phyloP scores from a whole-genome alignment of 352 stramenopile genomes.

The Pythium aphanidermatum region DNA sequence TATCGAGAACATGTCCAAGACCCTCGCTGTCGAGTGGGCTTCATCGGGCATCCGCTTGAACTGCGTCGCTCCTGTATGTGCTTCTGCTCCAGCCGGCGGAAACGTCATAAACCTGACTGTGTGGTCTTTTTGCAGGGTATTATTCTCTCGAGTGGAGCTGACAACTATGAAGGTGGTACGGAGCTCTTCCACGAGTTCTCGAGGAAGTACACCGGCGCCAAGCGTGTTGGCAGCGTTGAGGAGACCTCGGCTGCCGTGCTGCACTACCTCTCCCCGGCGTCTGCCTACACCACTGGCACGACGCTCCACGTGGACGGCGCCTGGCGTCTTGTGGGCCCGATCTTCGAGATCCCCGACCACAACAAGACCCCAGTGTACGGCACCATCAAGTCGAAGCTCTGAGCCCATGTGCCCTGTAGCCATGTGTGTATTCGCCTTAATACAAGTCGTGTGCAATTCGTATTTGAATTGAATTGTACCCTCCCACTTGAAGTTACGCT shows the following conservation, averaged over 20 bases:
- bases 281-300: slow-evolving; percentile 87
- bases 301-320: slow-evolving; percentile 89
- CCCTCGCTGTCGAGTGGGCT: slow-evolving; percentile 91
- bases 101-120: background rate
- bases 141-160: slow-evolving; percentile 54
- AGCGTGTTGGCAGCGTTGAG: slow-evolving; percentile 88
- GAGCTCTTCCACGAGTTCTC: slow-evolving; percentile 76
- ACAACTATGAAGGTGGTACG: slow-evolving; percentile 85
- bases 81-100: background rate
- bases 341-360: slow-evolving; percentile 76
- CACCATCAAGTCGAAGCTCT: slow-evolving; percentile 42
- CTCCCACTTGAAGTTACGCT: slow-evolving; percentile 20
- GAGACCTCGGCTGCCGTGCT: slow-evolving; percentile 85
- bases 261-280: slow-evolving; percentile 87
- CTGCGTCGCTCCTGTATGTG: slow-evolving; percentile 75
- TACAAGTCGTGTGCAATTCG: slow-evolving; percentile 14
- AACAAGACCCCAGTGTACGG: slow-evolving; percentile 82
- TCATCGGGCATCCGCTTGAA: slow-evolving; percentile 88
- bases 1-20: slow-evolving; percentile 92
- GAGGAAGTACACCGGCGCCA: slow-evolving; percentile 61
- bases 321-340: slow-evolving; percentile 46
- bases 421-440: slow-evolving; percentile 5
- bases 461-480: slow-evolving; percentile 17
- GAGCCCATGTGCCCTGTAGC: slow-evolving; percentile 10
- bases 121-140: slow-evolving; percentile 26